Base-by-base conservation (phyloP, 345 rosid species). In the Rhodamnia argentea region DNA sequence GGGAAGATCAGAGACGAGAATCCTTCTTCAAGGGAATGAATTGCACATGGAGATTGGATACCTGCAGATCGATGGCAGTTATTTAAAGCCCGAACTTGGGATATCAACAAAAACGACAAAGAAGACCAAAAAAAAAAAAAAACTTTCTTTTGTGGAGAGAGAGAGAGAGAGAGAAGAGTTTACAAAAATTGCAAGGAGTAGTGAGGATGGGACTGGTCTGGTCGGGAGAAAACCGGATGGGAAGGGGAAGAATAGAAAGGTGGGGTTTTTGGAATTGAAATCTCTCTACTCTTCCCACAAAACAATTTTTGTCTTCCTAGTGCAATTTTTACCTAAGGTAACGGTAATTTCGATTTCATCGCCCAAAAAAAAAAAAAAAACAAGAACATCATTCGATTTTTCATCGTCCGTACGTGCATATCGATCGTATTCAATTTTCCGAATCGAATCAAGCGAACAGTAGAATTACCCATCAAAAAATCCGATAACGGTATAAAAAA, bases 201-300 rank as follows among this genome's bases (percentile, higher is more conserved):
- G 70, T 22, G 78, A 58, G 82, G 89, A 87, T 87, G 87, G 88
- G 92, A 89, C 92, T 87, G 75, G 82, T 88, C 91, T 89, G 91
- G 89, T 92, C 91, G 90, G 91, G 85, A 23, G 86, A 84, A 88
- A 85, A 85, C 84, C 83, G 86, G 55, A 83, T 51, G 83, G 85
- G 83, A 83, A 51, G 82, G 87, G 64, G 84, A 82, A 47, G 44
- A 26, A 75, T 37, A 83, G 78, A 85, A 54, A 86, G 83, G 58
- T 42, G 62, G 76, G 58, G 75, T 14, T 82, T 85, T 32, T 76
- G 86, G 78, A 57, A 32, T 37, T 37, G 11, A 37, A 18, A 29
- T 32, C 24, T 70, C 24, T 37, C 47, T 18, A 18, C 24, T 32
- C 76, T 64, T 32, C 44, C 76, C 76, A 64, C 32, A 18, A 8